Percentiles rank a stretch among this genome's conserved stretches.
Conservation (phyloP, 2,329 filamentous ascomycete genomes). For the Pseudogymnoascus verrucosus region DNA sequence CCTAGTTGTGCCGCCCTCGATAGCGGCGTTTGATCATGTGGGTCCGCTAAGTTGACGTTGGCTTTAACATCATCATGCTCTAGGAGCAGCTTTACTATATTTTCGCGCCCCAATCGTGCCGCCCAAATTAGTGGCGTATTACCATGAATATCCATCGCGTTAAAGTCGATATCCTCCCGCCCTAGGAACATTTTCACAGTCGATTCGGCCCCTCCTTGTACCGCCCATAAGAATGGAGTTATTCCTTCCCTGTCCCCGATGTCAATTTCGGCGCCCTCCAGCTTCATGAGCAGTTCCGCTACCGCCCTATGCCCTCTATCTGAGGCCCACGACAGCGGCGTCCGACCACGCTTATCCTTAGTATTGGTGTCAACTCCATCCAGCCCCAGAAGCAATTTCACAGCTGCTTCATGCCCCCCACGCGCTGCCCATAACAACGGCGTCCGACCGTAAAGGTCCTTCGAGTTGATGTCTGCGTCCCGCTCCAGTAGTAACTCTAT, state of each 20-base stretch:
- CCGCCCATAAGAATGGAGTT: neutral
- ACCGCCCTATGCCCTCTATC: neutral
- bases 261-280: neutral
- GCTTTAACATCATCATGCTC: neutral
- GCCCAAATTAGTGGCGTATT: neutral
- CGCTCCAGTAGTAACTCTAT: neutral
- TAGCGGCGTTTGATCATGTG: constrained; percentile 18
- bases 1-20: constrained; percentile 21
- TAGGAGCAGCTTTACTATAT: neutral
- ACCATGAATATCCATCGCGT: neutral
- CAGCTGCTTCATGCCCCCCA: neutral
- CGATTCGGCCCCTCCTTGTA: neutral
- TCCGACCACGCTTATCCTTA: neutral
- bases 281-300: neutral
- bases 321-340: neutral
- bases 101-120: neutral
- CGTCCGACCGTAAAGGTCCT: neutral
- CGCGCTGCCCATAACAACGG: neutral
- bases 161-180: neutral
- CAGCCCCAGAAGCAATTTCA: neutral
- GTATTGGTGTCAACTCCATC: neutral
- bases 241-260: neutral
- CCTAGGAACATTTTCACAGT: neutral
- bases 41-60: neutral
- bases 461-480: neutral